Base-by-base conservation (phyloP, 2,329 filamentous ascomycete genomes). In the Pyrenochaeta sp. region DNA sequence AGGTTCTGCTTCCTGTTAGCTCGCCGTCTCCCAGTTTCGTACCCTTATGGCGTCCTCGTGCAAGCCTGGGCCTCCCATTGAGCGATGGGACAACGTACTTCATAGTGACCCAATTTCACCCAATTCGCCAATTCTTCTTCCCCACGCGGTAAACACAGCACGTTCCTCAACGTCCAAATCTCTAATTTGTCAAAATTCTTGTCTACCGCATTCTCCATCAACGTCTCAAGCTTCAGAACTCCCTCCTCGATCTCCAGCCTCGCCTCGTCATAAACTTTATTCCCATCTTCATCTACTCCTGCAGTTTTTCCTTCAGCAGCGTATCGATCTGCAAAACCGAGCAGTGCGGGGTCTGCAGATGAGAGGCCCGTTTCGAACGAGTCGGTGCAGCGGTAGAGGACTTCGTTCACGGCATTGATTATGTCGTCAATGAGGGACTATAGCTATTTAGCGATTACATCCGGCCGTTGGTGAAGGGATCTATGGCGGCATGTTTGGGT, bases 371-470 rank as follows among this genome's bases (percentile, higher is more conserved):
- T 86, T 77, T 98, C 95, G 61, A 98, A 87, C 56, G 90, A 91
- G 68, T 91, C 91, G 68, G 97, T 88, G 48, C 92, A 93, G 75
- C 90, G 90, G 77, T 96, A 95, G 69, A 95, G 90, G 68, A 97
- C 86, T 69, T 94, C 91, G 80, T 98, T 99, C 76, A 97, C 87
- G 49, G 90, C 90, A 81, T 98, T 97, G 80, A 98, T 97, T 67
- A 98, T 93, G 78, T 98, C 94, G 85, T 99, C 95, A 71, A 99
- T 90, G 36, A 99, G 86, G 56, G 90, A 90, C 93, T 97, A 68
- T 21, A 48, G 43, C 10, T 14, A 23, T 29, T 30, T 27, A 27
- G 23, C 23, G 9, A 27, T 27, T 27, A 9, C 9, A 4, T 27
- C 23, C 9, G 9, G 23, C 9, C 4, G 41, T 42, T 51, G 37